Percentiles rank a stretch among this genome's conserved stretches.
These are phyloP conservation scores for Paracoccidioides brasiliensis DNA, from an alignment of 2,329 filamentous ascomycete genomes.

Conservation along the genomic window DNA sequence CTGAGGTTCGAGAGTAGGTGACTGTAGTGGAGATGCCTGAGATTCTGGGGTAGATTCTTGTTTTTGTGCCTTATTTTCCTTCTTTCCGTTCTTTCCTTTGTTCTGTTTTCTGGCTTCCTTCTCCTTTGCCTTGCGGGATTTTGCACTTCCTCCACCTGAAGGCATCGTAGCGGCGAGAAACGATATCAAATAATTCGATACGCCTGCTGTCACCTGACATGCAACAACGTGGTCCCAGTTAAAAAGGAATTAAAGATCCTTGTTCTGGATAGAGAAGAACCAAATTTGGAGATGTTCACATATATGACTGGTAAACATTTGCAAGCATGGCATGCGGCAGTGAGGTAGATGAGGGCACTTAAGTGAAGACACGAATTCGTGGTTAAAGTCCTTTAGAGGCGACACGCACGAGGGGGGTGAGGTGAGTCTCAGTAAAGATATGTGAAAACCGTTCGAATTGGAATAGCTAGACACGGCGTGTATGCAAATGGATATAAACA, in stretches of 20 bases:
- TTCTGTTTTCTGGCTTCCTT: conserved; percentile 5
- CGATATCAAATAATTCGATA: conserved; percentile 5
- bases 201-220: conserved; percentile 2
- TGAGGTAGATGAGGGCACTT: background rate
- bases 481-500: conserved; percentile 3
- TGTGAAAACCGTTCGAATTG: conserved; percentile 6
- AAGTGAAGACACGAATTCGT: conserved; percentile 3
- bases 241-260: background rate
- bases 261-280: background rate
- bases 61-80: conserved; percentile 7
- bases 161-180: conserved; percentile 1
- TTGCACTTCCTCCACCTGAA: background rate
- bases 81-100: conserved; percentile 8
- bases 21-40: background rate
- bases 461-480: background rate
- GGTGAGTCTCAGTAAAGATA: background rate
- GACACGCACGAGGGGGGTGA: conserved; percentile 7
- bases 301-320: conserved; percentile 4
- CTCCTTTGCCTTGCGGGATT: conserved; percentile 6
- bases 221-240: conserved; percentile 3
- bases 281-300: background rate
- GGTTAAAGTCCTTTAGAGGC: conserved; percentile 2
- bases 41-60: background rate
- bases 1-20: conserved; percentile 4
- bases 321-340: conserved; percentile 2